Evolutionary conservation across 441 rosid species (phyloP).

Genomic region (Omphalea diandra): DNA sequence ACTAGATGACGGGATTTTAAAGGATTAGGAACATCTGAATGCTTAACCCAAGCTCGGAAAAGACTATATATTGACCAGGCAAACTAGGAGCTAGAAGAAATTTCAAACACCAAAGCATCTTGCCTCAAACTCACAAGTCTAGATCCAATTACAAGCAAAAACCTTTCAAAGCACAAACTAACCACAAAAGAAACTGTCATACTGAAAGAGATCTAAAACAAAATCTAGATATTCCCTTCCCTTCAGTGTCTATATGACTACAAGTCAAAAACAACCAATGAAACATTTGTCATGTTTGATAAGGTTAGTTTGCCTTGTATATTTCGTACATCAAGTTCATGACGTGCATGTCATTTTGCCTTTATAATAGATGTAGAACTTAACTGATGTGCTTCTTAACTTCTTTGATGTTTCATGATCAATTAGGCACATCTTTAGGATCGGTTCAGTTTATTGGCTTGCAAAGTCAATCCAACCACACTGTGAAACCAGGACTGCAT

Average conservation of each 20-base stretch:
- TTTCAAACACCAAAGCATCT: neutral
- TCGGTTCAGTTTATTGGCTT: neutral
- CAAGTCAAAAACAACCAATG: too few species aligned
- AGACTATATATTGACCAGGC: neutral
- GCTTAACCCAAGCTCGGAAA: neutral
- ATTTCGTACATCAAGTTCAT: neutral
- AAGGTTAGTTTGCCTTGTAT: too few species aligned
- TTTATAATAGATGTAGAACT: neutral
- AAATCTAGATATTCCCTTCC: too few species aligned
- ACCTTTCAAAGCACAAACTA: neutral
- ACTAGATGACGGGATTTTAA: neutral
- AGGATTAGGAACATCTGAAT: neutral
- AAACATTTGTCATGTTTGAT: too few species aligned
- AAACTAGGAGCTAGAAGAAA: neutral
- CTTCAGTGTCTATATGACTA: too few species aligned
- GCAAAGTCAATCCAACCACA: neutral
- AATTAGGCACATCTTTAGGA: neutral
- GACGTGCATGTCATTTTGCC: neutral
- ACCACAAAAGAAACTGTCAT: too few species aligned
- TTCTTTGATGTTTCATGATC: neutral
- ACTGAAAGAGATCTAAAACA: too few species aligned
- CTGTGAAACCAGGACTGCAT: neutral
- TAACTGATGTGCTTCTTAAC: neutral
- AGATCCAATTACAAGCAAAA: neutral
- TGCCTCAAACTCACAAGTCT: neutral